Conservation (phyloP, 305 asterid genomes). For the Rubia balearica region DNA sequence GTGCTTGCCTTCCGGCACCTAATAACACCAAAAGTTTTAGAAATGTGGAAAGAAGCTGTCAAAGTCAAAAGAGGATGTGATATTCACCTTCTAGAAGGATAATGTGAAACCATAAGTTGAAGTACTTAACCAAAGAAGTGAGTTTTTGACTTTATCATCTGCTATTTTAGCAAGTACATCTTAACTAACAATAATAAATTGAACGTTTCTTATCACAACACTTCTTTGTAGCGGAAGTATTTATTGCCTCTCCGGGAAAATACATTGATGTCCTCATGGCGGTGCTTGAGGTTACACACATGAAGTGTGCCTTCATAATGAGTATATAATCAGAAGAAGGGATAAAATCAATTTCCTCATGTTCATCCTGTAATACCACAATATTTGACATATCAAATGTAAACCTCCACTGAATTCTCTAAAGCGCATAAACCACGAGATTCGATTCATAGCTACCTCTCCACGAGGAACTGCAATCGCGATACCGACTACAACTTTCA, state of each 20-base stretch:
- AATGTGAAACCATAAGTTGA: constrained; percentile 83
- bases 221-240: no score
- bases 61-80: constrained; percentile 7
- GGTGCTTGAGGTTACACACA: no score
- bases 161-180: constrained; percentile 15
- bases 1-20: constrained; percentile 85
- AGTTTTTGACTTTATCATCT: constrained; percentile 76
- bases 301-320: no score
- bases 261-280: no score
- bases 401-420: neutral
- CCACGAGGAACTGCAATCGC: constrained; percentile 51
- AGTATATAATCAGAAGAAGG: no score
- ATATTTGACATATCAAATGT: neutral
- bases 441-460: constrained; percentile 24
- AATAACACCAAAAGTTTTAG: constrained; percentile 16
- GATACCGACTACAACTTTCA: constrained; percentile 58
- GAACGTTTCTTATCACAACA: no score
- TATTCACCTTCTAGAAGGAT: constrained; percentile 72
- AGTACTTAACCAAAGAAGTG: constrained; percentile 54
- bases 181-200: no score
- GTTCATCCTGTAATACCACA: constrained; percentile 25
- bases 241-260: no score
- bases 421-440: neutral
- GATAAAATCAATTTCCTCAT: neutral
- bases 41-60: constrained; percentile 14